These are phyloP conservation scores for Aspergillus sp. DNA, from an alignment of 2,329 filamentous ascomycete genomes.

Conservation along the genomic window DNA sequence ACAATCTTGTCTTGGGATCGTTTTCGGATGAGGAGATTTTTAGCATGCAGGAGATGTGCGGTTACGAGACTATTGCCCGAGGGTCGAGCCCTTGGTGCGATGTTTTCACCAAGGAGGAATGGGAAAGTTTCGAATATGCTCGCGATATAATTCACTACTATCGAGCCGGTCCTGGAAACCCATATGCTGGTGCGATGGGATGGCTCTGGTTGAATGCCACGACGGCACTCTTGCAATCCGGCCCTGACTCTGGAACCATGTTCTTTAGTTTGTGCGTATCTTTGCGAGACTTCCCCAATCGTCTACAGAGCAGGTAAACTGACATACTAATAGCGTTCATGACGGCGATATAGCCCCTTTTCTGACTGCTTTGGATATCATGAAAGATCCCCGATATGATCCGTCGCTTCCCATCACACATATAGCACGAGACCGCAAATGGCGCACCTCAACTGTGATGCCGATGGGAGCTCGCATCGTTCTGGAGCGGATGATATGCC, in stretches of 20 bases:
- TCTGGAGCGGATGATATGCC: constrained; percentile 54
- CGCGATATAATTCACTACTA: constrained; percentile 60
- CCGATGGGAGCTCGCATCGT: constrained; percentile 59
- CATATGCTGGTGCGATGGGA: constrained; percentile 55
- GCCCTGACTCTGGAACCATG: constrained; percentile 46
- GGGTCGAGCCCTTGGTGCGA: constrained; percentile 58
- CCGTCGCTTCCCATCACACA: constrained; percentile 48
- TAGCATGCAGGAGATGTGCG: constrained; percentile 62
- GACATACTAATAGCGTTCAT: constrained; percentile 43
- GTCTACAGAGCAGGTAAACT: background rate
- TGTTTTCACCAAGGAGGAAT: constrained; percentile 55
- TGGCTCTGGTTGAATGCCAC: constrained; percentile 61
- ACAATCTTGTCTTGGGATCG: constrained; percentile 35
- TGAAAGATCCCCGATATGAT: constrained; percentile 39
- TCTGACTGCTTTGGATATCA: constrained; percentile 53
- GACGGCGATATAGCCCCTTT: constrained; percentile 60
- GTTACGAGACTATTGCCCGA: constrained; percentile 56
- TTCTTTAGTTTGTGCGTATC: constrained; percentile 57
- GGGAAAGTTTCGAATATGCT: constrained; percentile 58
- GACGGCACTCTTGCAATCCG: constrained; percentile 47
- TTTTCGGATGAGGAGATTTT: constrained; percentile 53
- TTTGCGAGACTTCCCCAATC: background rate
- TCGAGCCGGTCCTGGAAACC: constrained; percentile 57
- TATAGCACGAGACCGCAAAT: constrained; percentile 46
- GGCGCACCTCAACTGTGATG: constrained; percentile 56